Evolutionary conservation across 1,284 basidiomycete genomes (phyloP).

Genomic region (Irpex sp.): DNA sequence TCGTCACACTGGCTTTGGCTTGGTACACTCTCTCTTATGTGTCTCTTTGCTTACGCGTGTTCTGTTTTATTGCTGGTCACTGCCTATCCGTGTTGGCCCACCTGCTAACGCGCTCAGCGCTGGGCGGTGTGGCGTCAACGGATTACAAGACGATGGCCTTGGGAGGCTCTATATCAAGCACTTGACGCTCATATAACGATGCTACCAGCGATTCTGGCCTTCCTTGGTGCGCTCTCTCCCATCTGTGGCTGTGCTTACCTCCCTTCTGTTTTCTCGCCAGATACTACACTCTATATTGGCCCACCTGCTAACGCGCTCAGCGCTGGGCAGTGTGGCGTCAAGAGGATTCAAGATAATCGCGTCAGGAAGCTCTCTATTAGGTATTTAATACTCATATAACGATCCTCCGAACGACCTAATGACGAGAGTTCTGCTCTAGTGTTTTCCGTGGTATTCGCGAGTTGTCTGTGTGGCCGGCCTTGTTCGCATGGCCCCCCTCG

Average conservation of each 20-base stretch:
- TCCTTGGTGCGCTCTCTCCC: too few relatives aligned
- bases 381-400: too few relatives aligned
- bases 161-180: not conserved
- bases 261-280: too few relatives aligned
- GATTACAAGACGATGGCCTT: not conserved
- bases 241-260: too few relatives aligned
- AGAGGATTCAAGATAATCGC: too few relatives aligned
- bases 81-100: slow-evolving; percentile 63
- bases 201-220: not conserved
- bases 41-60: not conserved
- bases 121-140: not conserved
- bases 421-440: too few relatives aligned
- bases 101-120: slow-evolving; percentile 26
- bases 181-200: not conserved
- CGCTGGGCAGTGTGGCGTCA: too few relatives aligned
- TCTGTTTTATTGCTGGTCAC: slow-evolving; percentile 18
- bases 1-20: not conserved
- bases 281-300: too few relatives aligned
- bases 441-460: too few relatives aligned
- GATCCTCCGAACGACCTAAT: too few relatives aligned
- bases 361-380: too few relatives aligned
- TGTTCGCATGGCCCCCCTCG: not conserved
- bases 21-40: not conserved
- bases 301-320: too few relatives aligned
- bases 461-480: not conserved